phyloP scores from a whole-genome alignment of 805 yeast species.

The Clavispora phyllophila region DNA sequence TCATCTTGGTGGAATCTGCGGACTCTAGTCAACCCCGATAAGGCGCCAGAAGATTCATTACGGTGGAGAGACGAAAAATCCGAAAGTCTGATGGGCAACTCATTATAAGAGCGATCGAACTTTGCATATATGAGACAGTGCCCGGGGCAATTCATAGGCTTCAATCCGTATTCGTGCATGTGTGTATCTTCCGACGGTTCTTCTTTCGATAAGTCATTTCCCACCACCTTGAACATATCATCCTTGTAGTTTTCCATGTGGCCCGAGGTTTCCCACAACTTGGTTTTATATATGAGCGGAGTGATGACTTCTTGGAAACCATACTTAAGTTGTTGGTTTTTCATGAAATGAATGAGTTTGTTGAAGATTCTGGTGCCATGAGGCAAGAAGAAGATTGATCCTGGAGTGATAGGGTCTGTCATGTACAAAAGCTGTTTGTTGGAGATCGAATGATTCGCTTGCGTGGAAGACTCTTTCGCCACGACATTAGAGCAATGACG shows the following conservation, averaged over 20 bases:
- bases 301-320: conserved; percentile 92
- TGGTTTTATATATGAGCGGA: conserved; percentile 79
- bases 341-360: conserved; percentile 75
- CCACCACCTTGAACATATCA: conserved; percentile 88
- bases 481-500: neutral
- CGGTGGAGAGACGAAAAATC: conserved; percentile 92
- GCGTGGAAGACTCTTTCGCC: conserved; percentile 25
- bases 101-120: conserved; percentile 76
- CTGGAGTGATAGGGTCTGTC: conserved; percentile 82
- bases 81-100: conserved; percentile 77
- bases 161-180: conserved; percentile 60
- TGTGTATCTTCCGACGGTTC: conserved; percentile 14
- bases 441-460: conserved; percentile 44
- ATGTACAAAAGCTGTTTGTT: conserved; percentile 69
- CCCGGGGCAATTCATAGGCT: conserved; percentile 96
- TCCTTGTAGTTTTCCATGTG: conserved; percentile 95
- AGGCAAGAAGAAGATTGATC: conserved; percentile 87
- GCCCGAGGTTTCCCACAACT: conserved; percentile 86
- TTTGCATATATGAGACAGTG: conserved; percentile 81
- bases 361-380: conserved; percentile 88
- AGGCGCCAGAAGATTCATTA: conserved; percentile 92
- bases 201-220: conserved; percentile 39
- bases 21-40: conserved; percentile 88
- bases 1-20: conserved; percentile 97
- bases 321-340: conserved; percentile 68